Evolutionary conservation across 257 asterid species (phyloP).

Genomic region (Petunia axillaris): DNA sequence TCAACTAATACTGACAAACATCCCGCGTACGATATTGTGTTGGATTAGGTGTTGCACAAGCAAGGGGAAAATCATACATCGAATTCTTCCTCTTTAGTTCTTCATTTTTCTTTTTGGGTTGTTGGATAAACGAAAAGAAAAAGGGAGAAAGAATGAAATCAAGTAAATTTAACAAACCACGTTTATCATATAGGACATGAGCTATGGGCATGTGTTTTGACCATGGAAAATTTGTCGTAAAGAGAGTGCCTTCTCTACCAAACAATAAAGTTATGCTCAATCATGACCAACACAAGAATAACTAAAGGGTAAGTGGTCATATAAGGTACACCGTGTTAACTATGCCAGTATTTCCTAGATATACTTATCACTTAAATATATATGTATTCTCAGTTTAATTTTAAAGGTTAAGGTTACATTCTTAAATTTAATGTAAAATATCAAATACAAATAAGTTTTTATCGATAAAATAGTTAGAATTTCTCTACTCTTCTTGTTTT

Average conservation of each 20-base stretch:
- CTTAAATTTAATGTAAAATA: too few species aligned
- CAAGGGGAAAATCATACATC: not conserved
- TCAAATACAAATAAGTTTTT: too few species aligned
- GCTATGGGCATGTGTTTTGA: not conserved
- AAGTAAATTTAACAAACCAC: slow-evolving; percentile 14
- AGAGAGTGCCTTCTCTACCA: not conserved
- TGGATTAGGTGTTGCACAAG: slow-evolving; percentile 12
- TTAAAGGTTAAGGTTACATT: too few species aligned
- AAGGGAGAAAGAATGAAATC: not conserved
- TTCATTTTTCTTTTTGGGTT: not conserved
- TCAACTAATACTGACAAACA: slow-evolving; percentile 16
- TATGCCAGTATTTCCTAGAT: too few species aligned
- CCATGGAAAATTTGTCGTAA: not conserved
- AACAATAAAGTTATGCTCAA: not conserved
- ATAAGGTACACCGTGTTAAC: too few species aligned
- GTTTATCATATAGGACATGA: slow-evolving; percentile 13
- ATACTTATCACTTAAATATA: too few species aligned
- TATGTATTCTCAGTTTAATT: too few species aligned
- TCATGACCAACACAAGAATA: not conserved
- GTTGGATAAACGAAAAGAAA: not conserved
- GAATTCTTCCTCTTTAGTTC: not conserved
- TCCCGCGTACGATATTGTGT: not conserved
- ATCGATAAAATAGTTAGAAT: too few species aligned
- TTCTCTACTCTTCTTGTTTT: too few species aligned
- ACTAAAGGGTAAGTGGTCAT: not conserved